Base-by-base conservation (phyloP, 768 basidiomycete species). In the Lactarius pseudohatsudake region DNA sequence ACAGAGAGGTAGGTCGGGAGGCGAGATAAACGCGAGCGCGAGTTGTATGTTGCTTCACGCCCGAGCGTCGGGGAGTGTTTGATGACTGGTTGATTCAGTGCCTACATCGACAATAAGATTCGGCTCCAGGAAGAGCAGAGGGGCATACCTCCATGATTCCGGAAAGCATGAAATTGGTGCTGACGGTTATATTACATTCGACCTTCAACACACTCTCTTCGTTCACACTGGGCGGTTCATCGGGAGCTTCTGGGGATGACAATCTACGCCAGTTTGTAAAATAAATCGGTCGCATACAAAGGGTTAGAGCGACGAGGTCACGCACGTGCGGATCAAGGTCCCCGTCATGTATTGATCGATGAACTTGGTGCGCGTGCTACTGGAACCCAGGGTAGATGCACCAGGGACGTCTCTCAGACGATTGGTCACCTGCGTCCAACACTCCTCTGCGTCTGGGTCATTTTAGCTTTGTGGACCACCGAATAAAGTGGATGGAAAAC, bases 121-220 rank as follows among this genome's bases (percentile, higher is more conserved):
- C 28, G 32, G 60, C 34, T 36, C 43, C 41, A 54, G 40, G n/a
- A 18, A 16, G 56, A n/a, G 15, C 54, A 57, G 57, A 32, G 7
- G n/a, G 45, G 30, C 57, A 75, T 13, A 78, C 83, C 69, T 89
- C 89, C 81, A 83, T 81, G 71, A 99, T 91, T 0, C 96, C 96
- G 28, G 84, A 81, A 57, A 88, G 80, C 88, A 99, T 89, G 74
- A 88, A 96, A 76, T 96, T 98, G 18, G 96, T 98, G 32, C 81
- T 81, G 57, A 79, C 79, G n/a, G 82, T 83, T 73, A 99, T 99
- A 75, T 96, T 96, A 74, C 96, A 98, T 70, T 93, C 91, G 30
- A 98, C 79, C 76, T 98, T 96, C 58, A 94, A 83, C 16, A 95
- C 87, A 32, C 82, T 85, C 72, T 98, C 96, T 8, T 74, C 79